Evolutionary conservation across 345 rosid genomes (phyloP), one percentile per base, ranked within the genome.

Genomic region (Acer campestre): DNA sequence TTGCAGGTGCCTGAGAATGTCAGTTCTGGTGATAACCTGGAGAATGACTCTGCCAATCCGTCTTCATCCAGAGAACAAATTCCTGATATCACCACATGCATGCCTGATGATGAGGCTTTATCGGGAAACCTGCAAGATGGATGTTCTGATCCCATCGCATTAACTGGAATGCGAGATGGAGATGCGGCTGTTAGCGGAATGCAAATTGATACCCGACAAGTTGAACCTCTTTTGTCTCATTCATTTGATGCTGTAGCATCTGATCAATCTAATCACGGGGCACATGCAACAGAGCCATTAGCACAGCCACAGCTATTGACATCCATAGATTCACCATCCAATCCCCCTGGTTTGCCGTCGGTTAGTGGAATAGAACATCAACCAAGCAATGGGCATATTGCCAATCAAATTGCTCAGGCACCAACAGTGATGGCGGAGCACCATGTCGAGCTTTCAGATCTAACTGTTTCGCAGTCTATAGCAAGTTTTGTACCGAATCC

Each of bases 131-230:
- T 65, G 46, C 79, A 55, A 49, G 82, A 80, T 78, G 80, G 70
- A 68, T 79, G 66, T 68, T 74, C 73, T 74, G 82, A 63, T 40
- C 82, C 77, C 44, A 63, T 74, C n/a, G 31, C 83, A 74, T 79
- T 83, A 66, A 76, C 86, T 79, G 82, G 59, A 80, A 73, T 58
- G 22, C 83, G 75, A 73, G 78, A 67, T 76, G 79, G 81, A 78
- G 75, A 73, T 67, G 82, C 81, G 76, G 75, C 58, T 22, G 55
- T 59, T 61, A 71, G 17, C 77, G 87, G 64, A 68, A 75, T 46
- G 40, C 77, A 53, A 59, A 77, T 69, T 77, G 74, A 72, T 77
- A 79, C 83, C 56, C 80, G 62, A 35, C 85, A 62, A 65, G 71
- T 67, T 82, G 84, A 72, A 11, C 55, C 63, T 65, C 67, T 72